Conservation (phyloP, 257 asterid genomes). For the Penstemon eatonii region DNA sequence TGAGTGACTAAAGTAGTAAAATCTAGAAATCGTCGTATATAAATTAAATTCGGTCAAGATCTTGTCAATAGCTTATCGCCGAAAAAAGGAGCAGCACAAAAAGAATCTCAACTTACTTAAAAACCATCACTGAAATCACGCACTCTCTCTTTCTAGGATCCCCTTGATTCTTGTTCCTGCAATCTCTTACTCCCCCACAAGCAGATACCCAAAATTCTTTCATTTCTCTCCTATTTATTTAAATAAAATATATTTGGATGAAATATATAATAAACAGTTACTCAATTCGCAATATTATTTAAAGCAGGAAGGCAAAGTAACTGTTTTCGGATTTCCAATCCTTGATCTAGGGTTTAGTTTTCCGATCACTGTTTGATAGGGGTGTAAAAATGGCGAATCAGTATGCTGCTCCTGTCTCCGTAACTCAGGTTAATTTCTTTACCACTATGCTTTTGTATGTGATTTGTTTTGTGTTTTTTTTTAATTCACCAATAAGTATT, state of each 20-base stretch:
- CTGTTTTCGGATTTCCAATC: not conserved
- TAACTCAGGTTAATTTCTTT: slow-evolving; percentile 35
- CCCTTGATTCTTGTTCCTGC: not conserved
- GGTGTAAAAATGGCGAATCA: slow-evolving; percentile 39
- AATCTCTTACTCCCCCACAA: not conserved
- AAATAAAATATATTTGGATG: not conserved
- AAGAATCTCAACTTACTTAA: too few relatives aligned
- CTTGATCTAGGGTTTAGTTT: slow-evolving; percentile 34
- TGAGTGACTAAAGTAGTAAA: too few relatives aligned
- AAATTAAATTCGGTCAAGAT: too few relatives aligned
- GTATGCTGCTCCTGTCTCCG: slow-evolving; percentile 37
- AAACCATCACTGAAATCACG: not conserved
- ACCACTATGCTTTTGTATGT: not conserved
- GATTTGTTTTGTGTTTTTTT: not conserved
- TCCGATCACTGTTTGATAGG: slow-evolving; percentile 12
- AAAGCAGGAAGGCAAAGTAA: not conserved
- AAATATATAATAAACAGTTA: not conserved
- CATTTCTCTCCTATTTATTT: not conserved
- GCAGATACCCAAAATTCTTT: not conserved
- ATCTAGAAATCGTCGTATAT: too few relatives aligned
- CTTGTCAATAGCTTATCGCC: too few relatives aligned
- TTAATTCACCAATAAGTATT: not conserved
- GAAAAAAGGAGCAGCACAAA: too few relatives aligned
- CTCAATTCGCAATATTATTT: not conserved
- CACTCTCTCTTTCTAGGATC: not conserved